phyloP scores from a whole-genome alignment of 1,139 yeast species.

The Zygoascus meyerae region DNA sequence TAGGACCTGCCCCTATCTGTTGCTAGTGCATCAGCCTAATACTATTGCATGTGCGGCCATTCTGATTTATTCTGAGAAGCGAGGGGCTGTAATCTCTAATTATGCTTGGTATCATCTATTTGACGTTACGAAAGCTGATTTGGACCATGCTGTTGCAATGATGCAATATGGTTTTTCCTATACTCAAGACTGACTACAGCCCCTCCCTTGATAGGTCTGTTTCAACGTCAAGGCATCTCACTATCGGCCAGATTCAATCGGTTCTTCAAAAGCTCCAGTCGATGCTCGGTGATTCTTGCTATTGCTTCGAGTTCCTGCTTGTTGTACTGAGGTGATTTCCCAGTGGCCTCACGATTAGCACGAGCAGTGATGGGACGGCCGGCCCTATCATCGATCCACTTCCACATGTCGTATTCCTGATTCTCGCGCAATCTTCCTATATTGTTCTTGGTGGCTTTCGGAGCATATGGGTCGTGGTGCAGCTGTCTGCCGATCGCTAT shows the following conservation, averaged over 20 bases:
- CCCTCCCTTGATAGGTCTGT: neutral
- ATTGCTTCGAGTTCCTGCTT: conserved; percentile 52
- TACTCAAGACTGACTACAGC: neutral
- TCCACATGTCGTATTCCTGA: conserved; percentile 69
- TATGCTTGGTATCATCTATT: conserved; percentile 30
- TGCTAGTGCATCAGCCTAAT: conserved; percentile 26
- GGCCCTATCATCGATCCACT: conserved; percentile 64
- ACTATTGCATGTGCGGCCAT: conserved; percentile 27
- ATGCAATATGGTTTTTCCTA: conserved; percentile 16
- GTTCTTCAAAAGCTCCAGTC: conserved; percentile 40
- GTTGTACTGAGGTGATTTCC: conserved; percentile 25
- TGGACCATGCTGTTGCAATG: conserved; percentile 22
- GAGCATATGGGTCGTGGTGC: no score
- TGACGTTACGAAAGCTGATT: conserved; percentile 27
- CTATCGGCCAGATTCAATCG: conserved; percentile 11
- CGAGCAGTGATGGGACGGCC: neutral
- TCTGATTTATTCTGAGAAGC: conserved; percentile 21
- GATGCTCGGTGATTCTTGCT: conserved; percentile 48
- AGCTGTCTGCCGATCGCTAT: conserved; percentile 24
- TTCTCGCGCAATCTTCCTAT: conserved; percentile 31
- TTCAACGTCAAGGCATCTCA: neutral
- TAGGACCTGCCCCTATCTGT: conserved; percentile 17
- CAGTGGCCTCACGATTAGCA: neutral
- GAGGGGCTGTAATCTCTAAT: conserved; percentile 9
- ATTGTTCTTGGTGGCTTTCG: neutral